Conservation (phyloP, 2,329 filamentous ascomycete genomes). For the Colletotrichum orbiculare region DNA sequence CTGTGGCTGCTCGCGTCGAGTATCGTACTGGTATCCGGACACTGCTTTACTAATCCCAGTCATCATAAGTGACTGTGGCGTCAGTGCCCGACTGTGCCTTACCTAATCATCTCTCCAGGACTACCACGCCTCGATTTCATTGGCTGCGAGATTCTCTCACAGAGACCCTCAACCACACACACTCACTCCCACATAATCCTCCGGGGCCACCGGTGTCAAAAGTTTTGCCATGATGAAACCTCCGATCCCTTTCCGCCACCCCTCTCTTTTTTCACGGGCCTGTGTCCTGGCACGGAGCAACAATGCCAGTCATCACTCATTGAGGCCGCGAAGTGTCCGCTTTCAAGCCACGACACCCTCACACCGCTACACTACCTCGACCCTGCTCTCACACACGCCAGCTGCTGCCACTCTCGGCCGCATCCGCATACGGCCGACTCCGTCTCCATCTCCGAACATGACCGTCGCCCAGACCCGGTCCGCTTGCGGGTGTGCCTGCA, state of each 20-base stretch:
- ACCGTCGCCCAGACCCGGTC: constrained; percentile 38
- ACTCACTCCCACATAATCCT: constrained; percentile 11
- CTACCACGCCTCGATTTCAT: constrained; percentile 25
- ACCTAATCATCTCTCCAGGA: constrained; percentile 22
- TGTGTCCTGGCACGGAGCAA: constrained; percentile 29
- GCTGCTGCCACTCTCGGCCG: constrained; percentile 13
- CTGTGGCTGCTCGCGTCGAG: no score
- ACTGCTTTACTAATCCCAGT: background rate
- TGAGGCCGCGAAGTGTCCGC: constrained; percentile 30
- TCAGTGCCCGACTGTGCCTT: background rate
- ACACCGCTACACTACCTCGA: constrained; percentile 21
- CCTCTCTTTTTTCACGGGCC: constrained; percentile 25
- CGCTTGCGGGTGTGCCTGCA: constrained; percentile 48
- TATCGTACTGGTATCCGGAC: no score
- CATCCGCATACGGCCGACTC: constrained; percentile 16
- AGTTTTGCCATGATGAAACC: constrained; percentile 33
- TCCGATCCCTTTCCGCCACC: constrained; percentile 22
- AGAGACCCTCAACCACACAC: constrained; percentile 30
- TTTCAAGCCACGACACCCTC: constrained; percentile 25
- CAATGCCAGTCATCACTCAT: constrained; percentile 24
- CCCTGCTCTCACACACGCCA: constrained; percentile 1
- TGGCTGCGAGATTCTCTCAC: constrained; percentile 29
- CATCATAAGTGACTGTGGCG: background rate
- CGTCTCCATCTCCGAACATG: constrained; percentile 23
- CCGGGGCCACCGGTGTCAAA: constrained; percentile 12